Evolutionary conservation across 2,329 filamentous ascomycete genomes (phyloP).

Genomic region (Trichoderma asperellum): DNA sequence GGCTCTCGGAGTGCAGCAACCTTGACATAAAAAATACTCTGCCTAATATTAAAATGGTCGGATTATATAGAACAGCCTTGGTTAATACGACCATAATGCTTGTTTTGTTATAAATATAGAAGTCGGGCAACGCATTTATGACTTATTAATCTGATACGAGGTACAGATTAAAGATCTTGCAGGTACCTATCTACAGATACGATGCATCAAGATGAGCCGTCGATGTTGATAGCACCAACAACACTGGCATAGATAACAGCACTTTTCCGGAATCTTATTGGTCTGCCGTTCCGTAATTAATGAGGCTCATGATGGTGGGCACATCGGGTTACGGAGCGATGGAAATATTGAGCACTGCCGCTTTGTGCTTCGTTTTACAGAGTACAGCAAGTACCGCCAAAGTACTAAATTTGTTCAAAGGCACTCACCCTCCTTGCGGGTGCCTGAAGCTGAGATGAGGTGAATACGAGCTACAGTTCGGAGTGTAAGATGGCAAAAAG

Average conservation of each 20-base stretch:
- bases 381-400: not conserved
- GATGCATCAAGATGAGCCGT: constrained; percentile 1
- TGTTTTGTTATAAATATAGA: not conserved
- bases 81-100: not conserved
- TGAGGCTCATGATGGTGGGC: not conserved
- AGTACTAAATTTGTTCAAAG: not conserved
- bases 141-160: not conserved
- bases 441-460: not conserved
- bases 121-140: not conserved
- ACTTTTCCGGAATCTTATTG: not conserved
- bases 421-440: not conserved
- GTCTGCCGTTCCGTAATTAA: not conserved
- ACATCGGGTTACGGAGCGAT: not conserved
- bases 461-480: constrained; percentile 10
- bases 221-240: not conserved
- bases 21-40: not conserved
- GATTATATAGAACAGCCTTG: not conserved
- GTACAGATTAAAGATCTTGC: not conserved
- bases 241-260: not conserved
- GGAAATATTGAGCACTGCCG: not conserved
- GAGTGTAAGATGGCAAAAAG: not conserved
- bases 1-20: not conserved
- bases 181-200: not conserved
- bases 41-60: not conserved
- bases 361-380: constrained; percentile 1